A percentile compares a stretch with the other conserved stretches of the same genome.
Evolutionary conservation across 2,329 filamentous ascomycete genomes (phyloP).

Genomic region (Penicillium carneum): DNA sequence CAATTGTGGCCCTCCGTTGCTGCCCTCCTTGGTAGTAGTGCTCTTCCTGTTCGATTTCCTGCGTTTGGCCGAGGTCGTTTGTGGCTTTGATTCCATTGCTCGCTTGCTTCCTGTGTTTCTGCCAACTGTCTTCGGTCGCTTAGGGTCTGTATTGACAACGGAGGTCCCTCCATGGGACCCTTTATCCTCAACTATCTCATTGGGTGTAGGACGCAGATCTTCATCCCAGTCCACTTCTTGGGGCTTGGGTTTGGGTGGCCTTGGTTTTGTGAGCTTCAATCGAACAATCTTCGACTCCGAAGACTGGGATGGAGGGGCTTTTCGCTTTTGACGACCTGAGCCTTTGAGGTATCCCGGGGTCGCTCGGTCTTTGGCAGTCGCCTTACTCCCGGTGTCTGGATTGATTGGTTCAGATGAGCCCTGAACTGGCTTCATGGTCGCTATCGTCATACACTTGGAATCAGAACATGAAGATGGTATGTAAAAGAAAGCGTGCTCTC

Average conservation of each 20-base stretch:
- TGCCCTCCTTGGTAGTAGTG: neutral
- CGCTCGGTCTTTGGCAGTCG: neutral
- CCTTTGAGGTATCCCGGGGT: neutral
- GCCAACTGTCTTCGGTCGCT: neutral
- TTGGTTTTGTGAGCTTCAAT: constrained; percentile 26
- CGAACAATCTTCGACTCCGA: constrained; percentile 21
- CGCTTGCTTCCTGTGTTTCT: constrained; percentile 16
- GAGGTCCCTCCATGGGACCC: constrained; percentile 22
- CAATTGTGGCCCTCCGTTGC: constrained; percentile 10
- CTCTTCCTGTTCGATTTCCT: constrained; percentile 15
- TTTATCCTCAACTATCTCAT: constrained; percentile 16
- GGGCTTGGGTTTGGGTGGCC: constrained; percentile 26
- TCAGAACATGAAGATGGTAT: neutral
- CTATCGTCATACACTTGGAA: neutral
- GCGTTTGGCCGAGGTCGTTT: constrained; percentile 20
- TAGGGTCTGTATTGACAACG: constrained; percentile 27
- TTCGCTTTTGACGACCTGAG: neutral
- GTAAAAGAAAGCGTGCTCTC: neutral
- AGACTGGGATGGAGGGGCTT: neutral
- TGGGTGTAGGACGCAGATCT: constrained; percentile 39
- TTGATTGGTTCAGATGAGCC: neutral
- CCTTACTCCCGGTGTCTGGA: neutral
- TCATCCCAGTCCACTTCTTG: constrained; percentile 44
- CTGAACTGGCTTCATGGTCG: neutral
- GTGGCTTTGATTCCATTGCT: constrained; percentile 15